Evolutionary conservation across 1,139 yeast genomes (phyloP).

Genomic region (Tardiomyces depauwii): DNA sequence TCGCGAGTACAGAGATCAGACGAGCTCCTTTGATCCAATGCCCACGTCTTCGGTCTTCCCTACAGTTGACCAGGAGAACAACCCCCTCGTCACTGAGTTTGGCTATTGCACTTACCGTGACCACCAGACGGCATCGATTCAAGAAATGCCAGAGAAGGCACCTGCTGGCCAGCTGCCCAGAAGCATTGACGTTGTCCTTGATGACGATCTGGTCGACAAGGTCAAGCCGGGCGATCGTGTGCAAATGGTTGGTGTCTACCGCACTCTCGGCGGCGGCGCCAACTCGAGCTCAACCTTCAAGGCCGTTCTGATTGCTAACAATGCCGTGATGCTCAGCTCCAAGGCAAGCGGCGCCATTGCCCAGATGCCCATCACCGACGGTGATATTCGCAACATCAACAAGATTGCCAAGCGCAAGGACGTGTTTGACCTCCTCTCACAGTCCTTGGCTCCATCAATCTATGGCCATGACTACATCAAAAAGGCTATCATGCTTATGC

Average conservation of each 20-base stretch:
- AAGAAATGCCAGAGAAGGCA: constrained; percentile 97
- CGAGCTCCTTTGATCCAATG: constrained; percentile 80
- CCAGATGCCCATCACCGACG: constrained; percentile 63
- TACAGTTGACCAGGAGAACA: constrained; percentile 85
- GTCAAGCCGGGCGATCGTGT: constrained; percentile 96
- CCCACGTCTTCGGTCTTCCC: constrained; percentile 86
- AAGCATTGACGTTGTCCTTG: constrained; percentile 79
- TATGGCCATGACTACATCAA: constrained; percentile 90
- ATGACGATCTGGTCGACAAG: constrained; percentile 85
- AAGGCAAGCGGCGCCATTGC: constrained; percentile 80
- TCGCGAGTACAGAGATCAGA: constrained; percentile 86
- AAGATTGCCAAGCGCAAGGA: constrained; percentile 56
- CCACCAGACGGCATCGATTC: constrained; percentile 87
- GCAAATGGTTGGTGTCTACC: constrained; percentile 87
- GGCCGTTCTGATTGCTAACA: constrained; percentile 76
- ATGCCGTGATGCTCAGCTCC: constrained; percentile 81
- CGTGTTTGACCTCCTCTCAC: constrained; percentile 69
- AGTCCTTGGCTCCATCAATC: constrained; percentile 89
- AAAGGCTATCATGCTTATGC: constrained; percentile 81
- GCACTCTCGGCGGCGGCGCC: constrained; percentile 67
- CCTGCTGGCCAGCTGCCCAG: constrained; percentile 98
- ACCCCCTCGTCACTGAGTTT: constrained; percentile 78
- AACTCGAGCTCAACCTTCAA: constrained; percentile 50
- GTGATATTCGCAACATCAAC: constrained; percentile 80
- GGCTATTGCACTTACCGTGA: constrained; percentile 91